Conservation (phyloP, 345 rosid genomes). For the Syzygium oleosum region DNA sequence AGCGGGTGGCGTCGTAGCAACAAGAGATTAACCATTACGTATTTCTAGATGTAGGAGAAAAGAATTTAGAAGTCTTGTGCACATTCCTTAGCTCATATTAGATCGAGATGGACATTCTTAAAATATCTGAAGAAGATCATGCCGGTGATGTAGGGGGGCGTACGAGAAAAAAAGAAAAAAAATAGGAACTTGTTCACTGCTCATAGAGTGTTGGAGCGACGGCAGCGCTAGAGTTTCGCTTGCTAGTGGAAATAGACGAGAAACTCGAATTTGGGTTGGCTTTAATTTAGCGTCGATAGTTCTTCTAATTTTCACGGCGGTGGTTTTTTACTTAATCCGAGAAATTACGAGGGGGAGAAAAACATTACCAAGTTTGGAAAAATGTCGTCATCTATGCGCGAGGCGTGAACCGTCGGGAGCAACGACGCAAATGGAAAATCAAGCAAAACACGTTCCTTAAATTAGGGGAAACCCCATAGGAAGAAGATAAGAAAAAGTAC, state of each 20-base stretch:
- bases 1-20: background rate
- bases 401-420: too few species aligned
- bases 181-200: background rate
- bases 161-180: too few species aligned
- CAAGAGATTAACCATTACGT: background rate
- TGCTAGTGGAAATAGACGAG: background rate
- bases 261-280: background rate
- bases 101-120: background rate
- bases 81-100: background rate
- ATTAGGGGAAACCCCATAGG: background rate
- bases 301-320: background rate
- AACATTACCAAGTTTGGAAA: background rate
- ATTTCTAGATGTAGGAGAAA: background rate
- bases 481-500: background rate
- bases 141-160: too few species aligned
- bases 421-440: too few species aligned
- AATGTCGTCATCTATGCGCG: too few species aligned
- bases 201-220: background rate
- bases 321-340: background rate
- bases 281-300: background rate
- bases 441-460: too few species aligned
- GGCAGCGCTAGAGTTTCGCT: background rate
- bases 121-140: background rate
- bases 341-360: background rate
- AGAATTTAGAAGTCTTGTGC: background rate